A percentile compares a stretch with the other conserved stretches of the same genome.
Conservation (phyloP, 768 basidiomycete genomes). For the Cystoderma amianthinum region DNA sequence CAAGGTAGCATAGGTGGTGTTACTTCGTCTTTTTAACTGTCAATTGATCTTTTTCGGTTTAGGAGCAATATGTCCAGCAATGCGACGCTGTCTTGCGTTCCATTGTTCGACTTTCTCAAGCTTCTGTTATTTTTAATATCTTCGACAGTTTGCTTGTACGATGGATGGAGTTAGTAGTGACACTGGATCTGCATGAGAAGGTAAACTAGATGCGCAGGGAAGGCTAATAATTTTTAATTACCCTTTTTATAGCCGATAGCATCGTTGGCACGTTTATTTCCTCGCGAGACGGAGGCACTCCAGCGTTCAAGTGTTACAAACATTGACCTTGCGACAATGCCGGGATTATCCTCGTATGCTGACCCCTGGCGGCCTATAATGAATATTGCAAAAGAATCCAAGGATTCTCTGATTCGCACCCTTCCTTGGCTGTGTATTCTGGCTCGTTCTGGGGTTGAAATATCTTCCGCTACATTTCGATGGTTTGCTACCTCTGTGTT, state of each 20-base stretch:
- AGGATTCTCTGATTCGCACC: constrained; percentile 35
- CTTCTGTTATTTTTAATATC: constrained; percentile 44
- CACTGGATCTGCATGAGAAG: no score
- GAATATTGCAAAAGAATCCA: constrained; percentile 31
- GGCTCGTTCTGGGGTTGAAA: constrained; percentile 57
- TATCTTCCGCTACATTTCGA: constrained; percentile 44
- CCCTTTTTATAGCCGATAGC: constrained; percentile 33
- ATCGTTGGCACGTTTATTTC: constrained; percentile 51
- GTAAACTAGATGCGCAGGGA: no score
- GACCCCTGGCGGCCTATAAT: constrained; percentile 54
- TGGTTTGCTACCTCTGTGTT: constrained; percentile 36
- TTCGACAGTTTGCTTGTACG: constrained; percentile 52
- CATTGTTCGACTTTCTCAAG: constrained; percentile 48
- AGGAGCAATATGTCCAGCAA: background rate
- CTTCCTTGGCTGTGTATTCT: constrained; percentile 57
- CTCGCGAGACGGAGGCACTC: constrained; percentile 38
- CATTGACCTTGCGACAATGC: constrained; percentile 15
- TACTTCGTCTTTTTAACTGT: no score
- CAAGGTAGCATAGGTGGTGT: no score
- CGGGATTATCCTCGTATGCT: constrained; percentile 13
- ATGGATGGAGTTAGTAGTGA: constrained; percentile 53
- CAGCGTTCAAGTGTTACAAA: constrained; percentile 28
- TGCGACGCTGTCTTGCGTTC: constrained; percentile 40
- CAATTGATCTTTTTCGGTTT: constrained; percentile 7
- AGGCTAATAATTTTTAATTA: no score